Evolutionary conservation across 192 early-diverging fungal genomes (phyloP).

Genomic region (Powellomyces hirtus): DNA sequence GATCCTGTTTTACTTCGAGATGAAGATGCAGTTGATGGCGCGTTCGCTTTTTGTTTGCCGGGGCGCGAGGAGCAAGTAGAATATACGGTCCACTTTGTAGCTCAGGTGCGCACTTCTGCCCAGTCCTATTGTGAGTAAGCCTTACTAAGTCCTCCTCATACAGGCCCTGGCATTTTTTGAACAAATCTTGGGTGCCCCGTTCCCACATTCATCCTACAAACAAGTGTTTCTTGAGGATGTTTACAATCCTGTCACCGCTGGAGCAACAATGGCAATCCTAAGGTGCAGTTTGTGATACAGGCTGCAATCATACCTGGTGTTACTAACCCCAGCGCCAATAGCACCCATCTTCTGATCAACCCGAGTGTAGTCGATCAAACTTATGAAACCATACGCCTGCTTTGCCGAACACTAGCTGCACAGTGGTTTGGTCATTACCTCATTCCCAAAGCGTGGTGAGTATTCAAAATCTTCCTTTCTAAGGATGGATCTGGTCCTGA

Average conservation of each 20-base stretch:
- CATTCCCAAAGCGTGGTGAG: conserved; percentile 36
- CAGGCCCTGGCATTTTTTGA: conserved; percentile 81
- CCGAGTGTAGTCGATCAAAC: conserved; percentile 82
- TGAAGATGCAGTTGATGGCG: conserved; percentile 6
- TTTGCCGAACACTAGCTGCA: conserved; percentile 70
- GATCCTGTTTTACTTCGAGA: conserved; percentile 4
- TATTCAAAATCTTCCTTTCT: neutral
- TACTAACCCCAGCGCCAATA: no score
- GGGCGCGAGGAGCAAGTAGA: conserved; percentile 61
- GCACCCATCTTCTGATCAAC: conserved; percentile 64
- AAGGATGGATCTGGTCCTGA: conserved; percentile 38
- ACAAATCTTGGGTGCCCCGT: conserved; percentile 78
- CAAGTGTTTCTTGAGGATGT: conserved; percentile 85
- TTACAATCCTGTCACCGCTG: conserved; percentile 61
- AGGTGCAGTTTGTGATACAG: no score
- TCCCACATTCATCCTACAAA: conserved; percentile 80
- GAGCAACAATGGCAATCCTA: conserved; percentile 79
- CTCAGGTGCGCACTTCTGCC: no score
- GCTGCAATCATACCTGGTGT: no score
- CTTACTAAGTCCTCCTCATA: neutral
- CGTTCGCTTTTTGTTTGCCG: conserved; percentile 70
- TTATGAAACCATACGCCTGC: conserved; percentile 71
- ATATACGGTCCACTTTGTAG: conserved; percentile 60
- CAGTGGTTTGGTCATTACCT: conserved; percentile 98
- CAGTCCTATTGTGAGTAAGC: no score